phyloP scores from a whole-genome alignment of 148 eudicot species.

The Fagopyrum esculentum region DNA sequence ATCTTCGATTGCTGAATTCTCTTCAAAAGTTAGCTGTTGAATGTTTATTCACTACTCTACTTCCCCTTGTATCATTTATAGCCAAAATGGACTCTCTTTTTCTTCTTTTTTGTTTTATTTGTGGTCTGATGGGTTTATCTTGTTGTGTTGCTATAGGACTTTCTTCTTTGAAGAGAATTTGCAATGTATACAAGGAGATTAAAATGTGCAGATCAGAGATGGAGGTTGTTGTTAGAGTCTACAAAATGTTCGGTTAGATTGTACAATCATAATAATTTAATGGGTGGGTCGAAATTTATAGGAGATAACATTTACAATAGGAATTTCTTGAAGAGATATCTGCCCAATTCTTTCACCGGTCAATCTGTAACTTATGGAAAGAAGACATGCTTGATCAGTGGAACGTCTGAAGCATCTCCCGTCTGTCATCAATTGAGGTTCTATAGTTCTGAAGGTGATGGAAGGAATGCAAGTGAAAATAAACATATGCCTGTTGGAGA shows the following conservation, averaged over 20 bases:
- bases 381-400: conserved; percentile 2
- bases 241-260: conserved; percentile 31
- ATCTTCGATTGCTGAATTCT: no score
- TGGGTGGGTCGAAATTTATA: conserved; percentile 24
- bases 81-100: background rate
- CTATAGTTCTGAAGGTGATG: conserved; percentile 84
- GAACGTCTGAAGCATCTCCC: conserved; percentile 16
- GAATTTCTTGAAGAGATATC: conserved; percentile 6
- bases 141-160: background rate
- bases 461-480: conserved; percentile 64
- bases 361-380: conserved; percentile 20
- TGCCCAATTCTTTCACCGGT: conserved; percentile 16
- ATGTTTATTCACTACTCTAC: no score
- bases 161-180: background rate
- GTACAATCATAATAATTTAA: conserved; percentile 20
- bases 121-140: background rate
- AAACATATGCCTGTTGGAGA: conserved; percentile 33
- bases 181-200: conserved; percentile 42
- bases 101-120: background rate
- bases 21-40: no score
- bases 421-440: conserved; percentile 26
- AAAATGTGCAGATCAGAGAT: conserved; percentile 41
- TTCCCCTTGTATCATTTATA: background rate
- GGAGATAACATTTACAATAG: conserved; percentile 19
- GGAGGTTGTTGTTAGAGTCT: conserved; percentile 36